Percentiles rank a stretch among this genome's conserved stretches.
These are phyloP conservation scores for Exophiala viscosa DNA, from an alignment of 2,329 filamentous ascomycete genomes.

Conservation along the genomic window DNA sequence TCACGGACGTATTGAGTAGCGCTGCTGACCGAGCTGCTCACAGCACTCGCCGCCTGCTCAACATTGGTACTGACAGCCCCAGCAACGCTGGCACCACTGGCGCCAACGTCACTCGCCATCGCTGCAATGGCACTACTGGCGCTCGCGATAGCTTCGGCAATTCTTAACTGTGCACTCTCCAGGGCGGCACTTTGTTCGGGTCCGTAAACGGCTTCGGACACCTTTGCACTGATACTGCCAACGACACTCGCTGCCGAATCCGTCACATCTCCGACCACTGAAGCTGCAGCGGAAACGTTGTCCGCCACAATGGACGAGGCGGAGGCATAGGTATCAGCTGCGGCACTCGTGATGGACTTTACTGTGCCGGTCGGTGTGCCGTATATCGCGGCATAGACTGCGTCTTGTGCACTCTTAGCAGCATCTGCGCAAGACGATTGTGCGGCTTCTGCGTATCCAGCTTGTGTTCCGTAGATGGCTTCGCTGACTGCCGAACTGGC, in stretches of 20 bases:
- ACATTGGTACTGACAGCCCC: slow-evolving; percentile 41
- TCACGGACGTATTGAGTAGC: slow-evolving; percentile 49
- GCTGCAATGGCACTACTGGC: slow-evolving; percentile 35
- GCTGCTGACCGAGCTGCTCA: slow-evolving; percentile 38
- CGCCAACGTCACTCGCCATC: slow-evolving; percentile 31
- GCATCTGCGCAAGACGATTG: slow-evolving; percentile 53
- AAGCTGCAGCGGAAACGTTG: slow-evolving; percentile 34
- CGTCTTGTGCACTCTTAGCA: slow-evolving; percentile 52
- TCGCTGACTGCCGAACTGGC: slow-evolving; percentile 45
- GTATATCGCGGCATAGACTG: slow-evolving; percentile 56
- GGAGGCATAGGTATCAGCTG: slow-evolving; percentile 42
- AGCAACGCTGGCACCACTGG: slow-evolving; percentile 32
- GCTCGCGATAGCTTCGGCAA: slow-evolving; percentile 35
- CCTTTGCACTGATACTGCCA: slow-evolving; percentile 26
- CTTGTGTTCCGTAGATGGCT: slow-evolving; percentile 54
- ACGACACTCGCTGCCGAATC: slow-evolving; percentile 26
- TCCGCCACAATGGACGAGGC: slow-evolving; percentile 45
- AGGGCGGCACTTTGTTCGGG: slow-evolving; percentile 37
- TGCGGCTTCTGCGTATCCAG: slow-evolving; percentile 52
- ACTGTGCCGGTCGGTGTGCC: slow-evolving; percentile 50
- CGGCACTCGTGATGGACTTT: slow-evolving; percentile 44
- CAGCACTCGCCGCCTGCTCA: slow-evolving; percentile 47
- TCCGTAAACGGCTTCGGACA: slow-evolving; percentile 48
- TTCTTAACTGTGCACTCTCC: slow-evolving; percentile 33
- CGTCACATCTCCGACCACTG: slow-evolving; percentile 24